Conservation (phyloP, 2,329 filamentous ascomycete genomes). For the Beauveria pseudobassiana region DNA sequence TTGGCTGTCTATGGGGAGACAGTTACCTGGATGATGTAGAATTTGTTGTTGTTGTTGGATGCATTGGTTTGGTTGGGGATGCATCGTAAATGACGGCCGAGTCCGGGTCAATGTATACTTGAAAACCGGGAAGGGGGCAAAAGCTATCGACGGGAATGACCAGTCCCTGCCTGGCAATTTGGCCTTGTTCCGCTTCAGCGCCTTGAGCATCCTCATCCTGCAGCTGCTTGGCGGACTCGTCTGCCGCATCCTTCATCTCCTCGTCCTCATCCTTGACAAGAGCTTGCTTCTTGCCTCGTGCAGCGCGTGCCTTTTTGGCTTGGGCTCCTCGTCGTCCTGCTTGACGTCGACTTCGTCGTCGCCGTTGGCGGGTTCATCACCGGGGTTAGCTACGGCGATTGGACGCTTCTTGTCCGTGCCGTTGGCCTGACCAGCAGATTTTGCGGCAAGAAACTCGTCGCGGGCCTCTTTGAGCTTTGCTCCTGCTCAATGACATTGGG, state of each 20-base stretch:
- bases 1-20: not conserved
- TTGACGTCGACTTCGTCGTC: conserved; percentile 29
- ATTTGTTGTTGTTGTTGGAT: conserved; percentile 70
- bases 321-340: conserved; percentile 32
- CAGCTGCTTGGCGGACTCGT: conserved; percentile 28
- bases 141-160: conserved; percentile 45
- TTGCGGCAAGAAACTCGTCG: conserved; percentile 18
- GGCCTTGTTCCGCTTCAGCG: conserved; percentile 31
- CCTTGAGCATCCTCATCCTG: conserved; percentile 22
- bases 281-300: conserved; percentile 16
- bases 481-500: conserved; percentile 17
- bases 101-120: conserved; percentile 59
- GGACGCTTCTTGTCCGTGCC: conserved; percentile 21
- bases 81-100: conserved; percentile 66
- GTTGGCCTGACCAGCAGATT: conserved; percentile 13
- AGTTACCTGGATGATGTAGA: conserved; percentile 65
- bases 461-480: conserved; percentile 17
- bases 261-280: conserved; percentile 14
- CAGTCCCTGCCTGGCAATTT: conserved; percentile 38
- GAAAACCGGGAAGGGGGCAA: conserved; percentile 28
- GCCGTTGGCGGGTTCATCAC: conserved; percentile 25
- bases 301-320: conserved; percentile 31
- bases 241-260: conserved; percentile 20
- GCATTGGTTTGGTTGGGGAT: conserved; percentile 68
- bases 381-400: conserved; percentile 16